phyloP scores from a whole-genome alignment of 2,329 filamentous ascomycete genomes.

The Elsinoe batatas region DNA sequence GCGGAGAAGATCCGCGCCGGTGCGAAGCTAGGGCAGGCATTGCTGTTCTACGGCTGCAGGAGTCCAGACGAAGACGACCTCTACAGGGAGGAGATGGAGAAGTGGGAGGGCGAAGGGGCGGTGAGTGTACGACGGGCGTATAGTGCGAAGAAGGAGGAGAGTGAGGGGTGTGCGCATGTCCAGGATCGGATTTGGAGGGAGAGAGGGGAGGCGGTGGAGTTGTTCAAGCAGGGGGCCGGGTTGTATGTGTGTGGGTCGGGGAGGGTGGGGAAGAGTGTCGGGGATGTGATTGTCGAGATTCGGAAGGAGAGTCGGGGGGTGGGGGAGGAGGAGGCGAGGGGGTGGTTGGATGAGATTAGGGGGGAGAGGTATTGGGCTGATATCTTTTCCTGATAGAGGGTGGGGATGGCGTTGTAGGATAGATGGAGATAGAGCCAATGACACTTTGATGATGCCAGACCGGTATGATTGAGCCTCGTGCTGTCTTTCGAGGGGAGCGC shows the following conservation, averaged over 20 bases:
- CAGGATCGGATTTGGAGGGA: slow-evolving; percentile 45
- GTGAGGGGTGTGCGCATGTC: slow-evolving; percentile 43
- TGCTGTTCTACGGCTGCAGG: slow-evolving; percentile 59
- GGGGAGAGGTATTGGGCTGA: slow-evolving; percentile 22
- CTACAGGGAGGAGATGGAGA: slow-evolving; percentile 48
- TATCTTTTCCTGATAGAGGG: slow-evolving; percentile 6
- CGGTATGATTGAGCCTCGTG: no score
- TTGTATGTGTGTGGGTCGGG: slow-evolving; percentile 56
- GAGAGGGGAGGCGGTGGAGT: slow-evolving; percentile 32
- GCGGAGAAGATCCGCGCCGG: slow-evolving; percentile 38
- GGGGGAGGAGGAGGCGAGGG: slow-evolving; percentile 20
- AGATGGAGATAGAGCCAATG: no score
- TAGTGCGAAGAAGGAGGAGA: slow-evolving; percentile 35
- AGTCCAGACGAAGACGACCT: slow-evolving; percentile 46
- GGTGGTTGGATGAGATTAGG: slow-evolving; percentile 21
- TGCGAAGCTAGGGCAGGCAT: slow-evolving; percentile 33
- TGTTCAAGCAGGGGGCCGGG: slow-evolving; percentile 43
- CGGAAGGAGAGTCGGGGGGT: slow-evolving; percentile 32
- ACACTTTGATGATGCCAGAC: no score
- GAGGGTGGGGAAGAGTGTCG: slow-evolving; percentile 37
- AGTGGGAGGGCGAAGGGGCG: slow-evolving; percentile 51
- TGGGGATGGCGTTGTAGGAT: no score
- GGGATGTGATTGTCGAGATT: slow-evolving; percentile 34
- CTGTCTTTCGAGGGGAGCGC: no score
- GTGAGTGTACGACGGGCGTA: slow-evolving; percentile 55